These are phyloP conservation scores for Berberis thunbergii DNA, from an alignment of 164 flowering plant genomes.

Conservation along the genomic window DNA sequence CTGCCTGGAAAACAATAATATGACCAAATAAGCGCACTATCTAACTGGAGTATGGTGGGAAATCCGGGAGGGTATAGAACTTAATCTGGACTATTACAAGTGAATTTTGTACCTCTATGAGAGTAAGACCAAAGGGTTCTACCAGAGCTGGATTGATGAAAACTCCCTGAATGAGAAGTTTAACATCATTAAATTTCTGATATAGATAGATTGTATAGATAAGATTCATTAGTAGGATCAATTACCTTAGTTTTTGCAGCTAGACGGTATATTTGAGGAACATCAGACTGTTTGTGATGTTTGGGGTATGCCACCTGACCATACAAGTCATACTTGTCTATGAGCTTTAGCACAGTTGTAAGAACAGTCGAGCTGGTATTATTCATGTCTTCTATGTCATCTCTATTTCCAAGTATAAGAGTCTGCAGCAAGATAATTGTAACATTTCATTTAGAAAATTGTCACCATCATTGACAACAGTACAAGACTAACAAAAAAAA, in stretches of 20 bases:
- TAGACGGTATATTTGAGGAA: slow-evolving; percentile 71
- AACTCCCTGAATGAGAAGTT: slow-evolving; percentile 45
- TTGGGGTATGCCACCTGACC: slow-evolving; percentile 87
- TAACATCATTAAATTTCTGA: background rate
- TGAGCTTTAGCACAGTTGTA: slow-evolving; percentile 58
- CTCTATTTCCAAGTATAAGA: slow-evolving; percentile 77
- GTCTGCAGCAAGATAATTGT: slow-evolving; percentile 32
- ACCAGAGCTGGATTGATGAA: slow-evolving; percentile 74
- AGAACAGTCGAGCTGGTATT: slow-evolving; percentile 50
- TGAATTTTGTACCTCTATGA: slow-evolving; percentile 22
- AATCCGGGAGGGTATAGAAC: background rate
- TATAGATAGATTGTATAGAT: background rate
- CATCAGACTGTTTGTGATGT: slow-evolving; percentile 84
- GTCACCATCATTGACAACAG: background rate
- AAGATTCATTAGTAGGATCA: background rate
- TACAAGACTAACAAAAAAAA: background rate
- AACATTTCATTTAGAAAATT: background rate
- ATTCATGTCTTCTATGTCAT: slow-evolving; percentile 77
- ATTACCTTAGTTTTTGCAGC: slow-evolving; percentile 75
- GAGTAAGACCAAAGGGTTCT: slow-evolving; percentile 70
- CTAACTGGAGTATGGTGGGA: background rate
- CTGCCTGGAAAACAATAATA: slow-evolving; percentile 35
- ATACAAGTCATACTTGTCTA: slow-evolving; percentile 72
- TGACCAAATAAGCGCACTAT: background rate
- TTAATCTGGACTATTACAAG: background rate